Conservation (phyloP, 108 stramenopile genomes). For the Nitzschia putrida region DNA sequence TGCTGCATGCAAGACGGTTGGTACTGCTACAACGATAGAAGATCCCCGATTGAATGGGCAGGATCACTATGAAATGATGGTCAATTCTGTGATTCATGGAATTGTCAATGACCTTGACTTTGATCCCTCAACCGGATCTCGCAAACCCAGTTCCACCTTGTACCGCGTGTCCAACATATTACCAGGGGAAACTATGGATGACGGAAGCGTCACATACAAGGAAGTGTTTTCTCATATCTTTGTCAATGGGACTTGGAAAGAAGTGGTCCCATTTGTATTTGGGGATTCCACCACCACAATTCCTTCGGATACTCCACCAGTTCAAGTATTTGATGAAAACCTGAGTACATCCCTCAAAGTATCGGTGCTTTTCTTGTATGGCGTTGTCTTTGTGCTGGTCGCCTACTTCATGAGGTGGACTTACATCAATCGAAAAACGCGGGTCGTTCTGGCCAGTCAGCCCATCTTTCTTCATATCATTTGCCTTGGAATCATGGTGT, state of each 20-base stretch:
- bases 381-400: slow-evolving; percentile 7
- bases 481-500: slow-evolving; percentile 48
- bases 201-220: slow-evolving; percentile 29
- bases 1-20: slow-evolving; percentile 35
- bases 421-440: slow-evolving; percentile 17
- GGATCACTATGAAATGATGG: slow-evolving; percentile 37
- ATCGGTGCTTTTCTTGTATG: slow-evolving; percentile 2
- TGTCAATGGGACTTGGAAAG: slow-evolving; percentile 34
- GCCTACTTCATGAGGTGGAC: slow-evolving; percentile 41
- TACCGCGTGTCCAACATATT: slow-evolving; percentile 46
- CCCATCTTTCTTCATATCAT: slow-evolving; percentile 50
- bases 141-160: slow-evolving; percentile 33
- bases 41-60: slow-evolving; percentile 34
- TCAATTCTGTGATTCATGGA: slow-evolving; percentile 42
- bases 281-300: slow-evolving; percentile 40
- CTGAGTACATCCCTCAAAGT: background rate
- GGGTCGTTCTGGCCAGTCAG: slow-evolving; percentile 41
- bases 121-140: slow-evolving; percentile 46
- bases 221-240: slow-evolving; percentile 33
- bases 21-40: background rate
- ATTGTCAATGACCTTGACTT: slow-evolving; percentile 40
- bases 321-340: slow-evolving; percentile 13
- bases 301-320: slow-evolving; percentile 41
- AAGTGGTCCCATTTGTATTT: slow-evolving; percentile 34
- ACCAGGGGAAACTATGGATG: background rate